Evolutionary conservation across 257 asterid genomes (phyloP).

Genomic region (Thymus mandschuricus): DNA sequence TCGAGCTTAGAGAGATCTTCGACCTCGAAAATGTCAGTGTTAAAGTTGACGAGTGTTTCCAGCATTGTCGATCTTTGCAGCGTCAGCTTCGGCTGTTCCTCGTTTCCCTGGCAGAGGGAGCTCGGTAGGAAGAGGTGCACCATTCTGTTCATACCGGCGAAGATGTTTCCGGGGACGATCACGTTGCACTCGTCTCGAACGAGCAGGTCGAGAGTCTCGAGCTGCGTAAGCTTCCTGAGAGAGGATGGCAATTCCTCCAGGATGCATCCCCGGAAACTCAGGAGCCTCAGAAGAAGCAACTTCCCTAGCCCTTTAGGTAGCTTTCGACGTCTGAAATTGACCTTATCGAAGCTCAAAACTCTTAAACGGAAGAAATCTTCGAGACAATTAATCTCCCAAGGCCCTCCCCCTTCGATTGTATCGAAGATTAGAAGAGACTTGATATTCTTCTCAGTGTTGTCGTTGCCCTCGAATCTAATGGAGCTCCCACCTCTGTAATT

Average conservation of each 20-base stretch:
- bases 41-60: conserved; percentile 34
- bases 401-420: neutral
- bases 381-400: neutral
- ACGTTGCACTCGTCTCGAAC: conserved; percentile 12
- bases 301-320: neutral
- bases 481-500: neutral
- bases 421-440: conserved; percentile 30
- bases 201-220: conserved; percentile 42
- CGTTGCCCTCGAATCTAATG: neutral
- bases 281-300: conserved; percentile 27
- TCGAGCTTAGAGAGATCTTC: conserved; percentile 15
- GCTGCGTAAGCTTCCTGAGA: conserved; percentile 5
- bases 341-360: conserved; percentile 20
- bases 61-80: conserved; percentile 28
- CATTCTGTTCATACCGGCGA: conserved; percentile 13
- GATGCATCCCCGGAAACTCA: conserved; percentile 39
- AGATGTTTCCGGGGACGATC: conserved; percentile 16
- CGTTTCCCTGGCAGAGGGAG: neutral
- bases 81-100: neutral
- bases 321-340: neutral
- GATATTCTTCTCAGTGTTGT: neutral
- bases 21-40: conserved; percentile 4
- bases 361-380: neutral
- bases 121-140: conserved; percentile 36
- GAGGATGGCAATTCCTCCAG: conserved; percentile 29